Conservation (phyloP, 495 filamentous ascomycete genomes). For the Coniosporium apollinis region DNA sequence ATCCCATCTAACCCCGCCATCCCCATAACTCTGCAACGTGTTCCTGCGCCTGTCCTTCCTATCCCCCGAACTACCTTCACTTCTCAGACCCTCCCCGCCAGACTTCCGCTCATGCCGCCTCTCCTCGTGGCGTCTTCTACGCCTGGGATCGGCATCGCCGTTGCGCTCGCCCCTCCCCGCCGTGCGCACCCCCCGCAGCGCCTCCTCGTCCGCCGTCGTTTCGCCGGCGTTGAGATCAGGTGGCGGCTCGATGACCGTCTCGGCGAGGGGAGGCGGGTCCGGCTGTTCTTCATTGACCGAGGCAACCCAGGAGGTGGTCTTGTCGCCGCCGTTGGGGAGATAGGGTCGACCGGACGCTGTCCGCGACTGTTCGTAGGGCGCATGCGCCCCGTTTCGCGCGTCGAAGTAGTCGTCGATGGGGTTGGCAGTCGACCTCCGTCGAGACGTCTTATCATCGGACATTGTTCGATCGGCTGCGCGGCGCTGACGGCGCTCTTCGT, state of each 20-base stretch:
- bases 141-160: no score
- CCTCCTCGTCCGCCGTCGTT: no score
- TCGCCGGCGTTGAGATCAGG: no score
- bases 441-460: conserved; percentile 7
- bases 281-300: conserved; percentile 38
- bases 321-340: conserved; percentile 25
- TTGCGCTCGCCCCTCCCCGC: no score
- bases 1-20: no score
- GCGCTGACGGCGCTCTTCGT: conserved; percentile 13
- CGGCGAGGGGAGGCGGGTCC: conserved; percentile 38
- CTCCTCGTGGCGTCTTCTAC: no score
- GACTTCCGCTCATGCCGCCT: no score
- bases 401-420: conserved; percentile 28
- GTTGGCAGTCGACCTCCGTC: conserved; percentile 8
- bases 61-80: no score
- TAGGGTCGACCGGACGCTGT: conserved; percentile 18
- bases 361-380: conserved; percentile 4
- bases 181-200: no score
- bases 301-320: conserved; percentile 45
- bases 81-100: no score
- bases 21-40: no score
- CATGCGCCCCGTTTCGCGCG: conserved; percentile 18
- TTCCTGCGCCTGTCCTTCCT: no score
- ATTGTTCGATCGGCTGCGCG: conserved; percentile 4
- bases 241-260: conserved; percentile 36